Conservation (phyloP, 805 yeast species). For the Komagataella pseudopastoris region DNA sequence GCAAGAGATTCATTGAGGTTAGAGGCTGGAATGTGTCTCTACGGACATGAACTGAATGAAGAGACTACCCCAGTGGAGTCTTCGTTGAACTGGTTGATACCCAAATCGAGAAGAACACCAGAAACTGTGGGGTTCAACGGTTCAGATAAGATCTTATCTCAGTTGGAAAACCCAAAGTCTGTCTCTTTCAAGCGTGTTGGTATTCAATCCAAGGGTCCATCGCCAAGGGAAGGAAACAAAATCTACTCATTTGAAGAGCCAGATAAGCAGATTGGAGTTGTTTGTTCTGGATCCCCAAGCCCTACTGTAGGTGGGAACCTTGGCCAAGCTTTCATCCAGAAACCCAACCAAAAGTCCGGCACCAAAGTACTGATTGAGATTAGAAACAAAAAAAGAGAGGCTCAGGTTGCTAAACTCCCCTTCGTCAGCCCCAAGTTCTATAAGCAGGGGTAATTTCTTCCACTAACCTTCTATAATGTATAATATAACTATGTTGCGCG, state of each 20-base stretch:
- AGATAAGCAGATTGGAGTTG: constrained; percentile 36
- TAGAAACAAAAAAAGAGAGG: constrained; percentile 74
- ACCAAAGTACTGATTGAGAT: constrained; percentile 61
- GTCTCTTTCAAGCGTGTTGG: constrained; percentile 63
- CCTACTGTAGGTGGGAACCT: constrained; percentile 62
- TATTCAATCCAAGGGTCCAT: constrained; percentile 66
- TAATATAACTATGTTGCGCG: background rate
- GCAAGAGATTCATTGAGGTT: constrained; percentile 92
- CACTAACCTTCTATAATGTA: background rate
- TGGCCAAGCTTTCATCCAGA: constrained; percentile 81
- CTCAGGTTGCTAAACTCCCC: constrained; percentile 70
- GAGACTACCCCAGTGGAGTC: constrained; percentile 79
- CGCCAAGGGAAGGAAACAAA: constrained; percentile 75
- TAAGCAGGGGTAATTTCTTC: constrained; percentile 15
- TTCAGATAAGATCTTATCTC: constrained; percentile 49
- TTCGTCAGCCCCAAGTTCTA: constrained; percentile 67
- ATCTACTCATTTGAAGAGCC: constrained; percentile 42
- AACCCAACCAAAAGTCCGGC: constrained; percentile 61
- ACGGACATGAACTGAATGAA: constrained; percentile 84
- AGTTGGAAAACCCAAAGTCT: constrained; percentile 48
- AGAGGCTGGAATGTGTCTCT: constrained; percentile 97
- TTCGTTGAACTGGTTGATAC: constrained; percentile 78
- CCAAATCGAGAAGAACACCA: constrained; percentile 57
- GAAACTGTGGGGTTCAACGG: constrained; percentile 58
- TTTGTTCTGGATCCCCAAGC: constrained; percentile 48